Evolutionary conservation across 495 filamentous ascomycete species (phyloP), one percentile per base, ranked within the genome.

Genomic region (Lasiosphaeria miniovina): DNA sequence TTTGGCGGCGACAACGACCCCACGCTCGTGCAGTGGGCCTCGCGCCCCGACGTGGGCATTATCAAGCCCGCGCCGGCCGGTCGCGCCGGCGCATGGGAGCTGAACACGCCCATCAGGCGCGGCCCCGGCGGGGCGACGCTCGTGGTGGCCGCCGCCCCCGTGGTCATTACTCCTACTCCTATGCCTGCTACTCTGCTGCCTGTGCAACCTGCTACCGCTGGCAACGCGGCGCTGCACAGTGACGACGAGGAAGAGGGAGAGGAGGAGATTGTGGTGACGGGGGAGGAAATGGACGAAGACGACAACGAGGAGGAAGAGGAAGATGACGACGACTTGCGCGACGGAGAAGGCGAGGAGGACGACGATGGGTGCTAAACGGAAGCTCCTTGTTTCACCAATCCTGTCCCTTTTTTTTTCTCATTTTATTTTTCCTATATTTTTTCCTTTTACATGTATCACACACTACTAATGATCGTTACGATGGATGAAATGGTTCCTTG

Each of bases 1-100:
- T 76, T 80, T 55, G 77, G 76, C 7, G 70, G 76, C 3, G 61
- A 61, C 10, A 53, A 61, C 5, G 78, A 81, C 45, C 12, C 9
- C 4, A 73, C 67, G 0, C 68, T 84, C 8, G 70, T 79, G 1
- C 61, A 72, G 33, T 84, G 82, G 82, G 78, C 82, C 4, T 55
- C 62, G n/a, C 53, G 68, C 8, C 14, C 62, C 33, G 72, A 77
- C 1, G 72, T 76, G 10, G 68, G 57, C 0, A 76, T 84, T 34
- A 71, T 84, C 15, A 15, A 45, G 32, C 0, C 34, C 15, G 24
- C 5, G 4, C 8, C 15, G 33, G 57, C 17, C 14, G 46, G 10
- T 14, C 4, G 49, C n/a, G 55, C 10, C 7, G 56, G 58, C 4
- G 49, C 52, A 31, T 67, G 61, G 58, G 68, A 61, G 57, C 34